Conservation (phyloP, 345 rosid species). For the Firmiana major region DNA sequence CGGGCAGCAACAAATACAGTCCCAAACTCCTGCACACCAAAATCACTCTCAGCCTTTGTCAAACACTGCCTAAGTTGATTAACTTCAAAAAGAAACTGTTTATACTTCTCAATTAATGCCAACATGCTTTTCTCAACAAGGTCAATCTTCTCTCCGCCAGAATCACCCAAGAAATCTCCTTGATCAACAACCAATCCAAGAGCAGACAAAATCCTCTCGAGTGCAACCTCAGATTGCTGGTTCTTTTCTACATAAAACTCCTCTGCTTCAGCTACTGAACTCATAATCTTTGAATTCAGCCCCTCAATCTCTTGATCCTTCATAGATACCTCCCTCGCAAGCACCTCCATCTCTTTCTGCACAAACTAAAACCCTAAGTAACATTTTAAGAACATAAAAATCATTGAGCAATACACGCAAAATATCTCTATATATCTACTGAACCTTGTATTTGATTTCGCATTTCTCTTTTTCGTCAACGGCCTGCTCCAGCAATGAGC, state of each 20-base stretch:
- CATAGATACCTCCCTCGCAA: conserved; percentile 38
- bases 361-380: background rate
- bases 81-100: conserved; percentile 52
- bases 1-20: conserved; percentile 55
- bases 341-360: conserved; percentile 56
- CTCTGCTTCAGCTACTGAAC: conserved; percentile 12
- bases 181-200: conserved; percentile 53
- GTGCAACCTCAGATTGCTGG: conserved; percentile 43
- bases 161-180: conserved; percentile 53
- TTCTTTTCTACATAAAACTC: conserved; percentile 25
- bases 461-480: conserved; percentile 32
- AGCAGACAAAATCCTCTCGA: conserved; percentile 59
- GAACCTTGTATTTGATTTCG: conserved; percentile 37
- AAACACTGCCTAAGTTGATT: conserved; percentile 69
- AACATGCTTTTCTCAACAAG: conserved; percentile 54
- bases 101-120: conserved; percentile 57
- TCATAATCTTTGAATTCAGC: conserved; percentile 43
- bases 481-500: conserved; percentile 27
- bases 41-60: conserved; percentile 37
- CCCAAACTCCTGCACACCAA: conserved; percentile 47
- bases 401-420: background rate
- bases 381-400: conserved; percentile 7
- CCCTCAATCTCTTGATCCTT: conserved; percentile 60
- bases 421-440: background rate
- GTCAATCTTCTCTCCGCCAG: conserved; percentile 44